phyloP scores from a whole-genome alignment of 805 yeast species.

The Groenewaldozyma tartarivorans region DNA sequence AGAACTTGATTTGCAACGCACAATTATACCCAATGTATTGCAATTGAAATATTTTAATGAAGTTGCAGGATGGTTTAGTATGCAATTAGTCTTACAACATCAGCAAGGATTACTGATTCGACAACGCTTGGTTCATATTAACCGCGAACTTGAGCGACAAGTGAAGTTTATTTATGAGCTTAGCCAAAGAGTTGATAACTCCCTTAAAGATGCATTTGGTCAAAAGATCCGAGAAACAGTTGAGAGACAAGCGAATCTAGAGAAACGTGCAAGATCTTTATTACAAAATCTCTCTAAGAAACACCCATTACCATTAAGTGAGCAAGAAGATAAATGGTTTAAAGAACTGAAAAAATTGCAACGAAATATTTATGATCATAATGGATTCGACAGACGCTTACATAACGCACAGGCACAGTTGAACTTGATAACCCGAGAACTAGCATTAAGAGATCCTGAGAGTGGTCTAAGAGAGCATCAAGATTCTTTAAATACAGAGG shows the following conservation, averaged over 20 bases:
- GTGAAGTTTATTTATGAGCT: constrained; percentile 24
- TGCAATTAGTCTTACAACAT: constrained; percentile 23
- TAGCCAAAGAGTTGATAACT: constrained; percentile 10
- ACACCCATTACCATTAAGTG: constrained; percentile 28
- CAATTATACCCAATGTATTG: constrained; percentile 18
- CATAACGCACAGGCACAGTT: constrained; percentile 5
- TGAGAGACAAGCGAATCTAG: constrained; percentile 28
- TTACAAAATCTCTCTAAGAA: constrained; percentile 22
- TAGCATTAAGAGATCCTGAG: not conserved
- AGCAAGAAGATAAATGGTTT: constrained; percentile 38
- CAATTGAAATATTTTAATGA: constrained; percentile 18
- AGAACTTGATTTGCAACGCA: constrained; percentile 12
- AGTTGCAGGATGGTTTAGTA: constrained; percentile 16
- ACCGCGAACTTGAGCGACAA: constrained; percentile 35
- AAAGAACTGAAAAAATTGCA: constrained; percentile 33
- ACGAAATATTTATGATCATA: constrained; percentile 14
- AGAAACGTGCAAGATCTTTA: constrained; percentile 26
- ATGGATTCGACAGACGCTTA: constrained; percentile 18
- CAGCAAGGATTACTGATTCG: constrained; percentile 30
- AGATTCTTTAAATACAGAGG: not conserved
- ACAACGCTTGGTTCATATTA: constrained; percentile 31
- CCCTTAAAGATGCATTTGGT: constrained; percentile 10
- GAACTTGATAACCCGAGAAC: constrained; percentile 1
- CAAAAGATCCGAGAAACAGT: constrained; percentile 14
- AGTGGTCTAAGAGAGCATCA: too few species aligned